phyloP scores from a whole-genome alignment of 768 basidiomycete species.

The Trametes cinnabarina region DNA sequence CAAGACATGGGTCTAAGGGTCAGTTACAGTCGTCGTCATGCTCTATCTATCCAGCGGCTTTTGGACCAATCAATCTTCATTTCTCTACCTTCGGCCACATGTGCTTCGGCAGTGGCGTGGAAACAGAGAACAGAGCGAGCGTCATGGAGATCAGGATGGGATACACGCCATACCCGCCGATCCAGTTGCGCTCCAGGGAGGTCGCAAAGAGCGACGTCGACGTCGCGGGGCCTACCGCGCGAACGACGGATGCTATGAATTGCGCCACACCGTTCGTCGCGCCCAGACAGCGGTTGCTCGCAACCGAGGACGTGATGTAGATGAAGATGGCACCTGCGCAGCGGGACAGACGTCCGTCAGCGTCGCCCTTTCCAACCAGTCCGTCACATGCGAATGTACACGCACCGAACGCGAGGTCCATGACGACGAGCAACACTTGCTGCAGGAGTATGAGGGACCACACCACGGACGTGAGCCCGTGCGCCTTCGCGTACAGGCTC shows the following conservation, averaged over 20 bases:
- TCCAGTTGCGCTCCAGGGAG: slow-evolving; percentile 43
- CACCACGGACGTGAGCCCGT: slow-evolving; percentile 19
- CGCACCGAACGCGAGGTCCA: slow-evolving; percentile 32
- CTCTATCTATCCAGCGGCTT: too few species aligned
- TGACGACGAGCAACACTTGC: slow-evolving; percentile 25
- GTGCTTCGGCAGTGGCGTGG: slow-evolving; percentile 21
- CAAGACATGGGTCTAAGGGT: too few species aligned
- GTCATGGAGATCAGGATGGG: slow-evolving; percentile 22
- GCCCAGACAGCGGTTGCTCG: slow-evolving; percentile 40
- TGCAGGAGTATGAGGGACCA: slow-evolving; percentile 28
- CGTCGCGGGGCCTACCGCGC: slow-evolving; percentile 51
- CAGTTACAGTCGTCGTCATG: too few species aligned
- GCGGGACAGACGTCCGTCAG: not conserved
- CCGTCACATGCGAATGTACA: not conserved
- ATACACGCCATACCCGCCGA: slow-evolving; percentile 46
- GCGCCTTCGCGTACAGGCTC: slow-evolving; percentile 23
- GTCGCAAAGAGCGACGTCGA: slow-evolving; percentile 58
- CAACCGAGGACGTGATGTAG: slow-evolving; percentile 30
- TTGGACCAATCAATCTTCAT: not conserved
- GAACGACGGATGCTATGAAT: slow-evolving; percentile 45
- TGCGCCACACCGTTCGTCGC: slow-evolving; percentile 57
- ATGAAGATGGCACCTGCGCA: slow-evolving; percentile 29
- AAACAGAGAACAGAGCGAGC: slow-evolving; percentile 17
- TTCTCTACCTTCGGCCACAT: slow-evolving; percentile 21
- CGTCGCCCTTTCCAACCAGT: not conserved